Evolutionary conservation across 2,329 filamentous ascomycete genomes (phyloP).

Genomic region (Colletotrichum ledebouriae): DNA sequence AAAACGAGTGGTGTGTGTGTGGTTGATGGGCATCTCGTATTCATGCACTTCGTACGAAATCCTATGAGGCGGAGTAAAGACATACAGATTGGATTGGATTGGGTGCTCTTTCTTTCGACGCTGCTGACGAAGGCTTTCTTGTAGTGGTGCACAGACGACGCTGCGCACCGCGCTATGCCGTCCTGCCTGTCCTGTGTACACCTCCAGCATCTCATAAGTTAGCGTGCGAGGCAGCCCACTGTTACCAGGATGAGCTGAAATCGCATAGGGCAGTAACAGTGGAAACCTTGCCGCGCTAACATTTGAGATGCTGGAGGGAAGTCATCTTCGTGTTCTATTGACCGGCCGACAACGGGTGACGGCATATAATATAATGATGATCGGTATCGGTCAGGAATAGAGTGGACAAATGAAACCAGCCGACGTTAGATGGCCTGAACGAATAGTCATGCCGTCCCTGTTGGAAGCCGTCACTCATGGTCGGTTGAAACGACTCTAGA

Average conservation of each 20-base stretch:
- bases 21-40: slow-evolving; percentile 37
- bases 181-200: slow-evolving; percentile 8
- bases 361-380: slow-evolving; percentile 18
- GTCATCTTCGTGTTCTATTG: slow-evolving; percentile 3
- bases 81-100: slow-evolving; percentile 6
- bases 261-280: too few species aligned
- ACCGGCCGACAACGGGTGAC: slow-evolving; percentile 22
- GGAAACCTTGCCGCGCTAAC: too few species aligned
- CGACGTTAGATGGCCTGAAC: not conserved
- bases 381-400: slow-evolving; percentile 25
- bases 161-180: not conserved
- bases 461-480: not conserved
- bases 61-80: slow-evolving; percentile 21
- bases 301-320: not conserved
- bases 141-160: not conserved
- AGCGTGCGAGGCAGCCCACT: too few species aligned
- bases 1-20: slow-evolving; percentile 16
- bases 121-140: slow-evolving; percentile 3
- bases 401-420: slow-evolving; percentile 12
- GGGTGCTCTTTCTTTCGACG: slow-evolving; percentile 5
- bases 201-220: too few species aligned
- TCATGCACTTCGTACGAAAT: slow-evolving; percentile 38
- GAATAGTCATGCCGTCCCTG: too few species aligned
- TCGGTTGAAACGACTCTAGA: slow-evolving; percentile 22
- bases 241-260: too few species aligned